These are phyloP conservation scores for Coniophora puteana DNA, from an alignment of 1,284 basidiomycete genomes.

Conservation along the genomic window DNA sequence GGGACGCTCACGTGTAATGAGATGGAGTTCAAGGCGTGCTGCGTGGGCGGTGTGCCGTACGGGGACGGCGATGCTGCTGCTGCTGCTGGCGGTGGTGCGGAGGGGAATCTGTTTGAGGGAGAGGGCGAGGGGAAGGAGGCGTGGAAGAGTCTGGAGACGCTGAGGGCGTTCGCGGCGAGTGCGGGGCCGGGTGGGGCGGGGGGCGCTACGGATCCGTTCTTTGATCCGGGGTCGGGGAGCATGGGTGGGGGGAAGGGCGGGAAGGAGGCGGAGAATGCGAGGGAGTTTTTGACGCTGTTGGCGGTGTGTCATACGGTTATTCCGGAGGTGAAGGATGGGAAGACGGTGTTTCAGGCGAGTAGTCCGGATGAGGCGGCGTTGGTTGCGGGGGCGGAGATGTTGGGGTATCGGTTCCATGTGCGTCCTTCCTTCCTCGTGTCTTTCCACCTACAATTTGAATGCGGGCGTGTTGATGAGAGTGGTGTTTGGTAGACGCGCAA, in stretches of 20 bases:
- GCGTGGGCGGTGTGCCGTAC: slow-evolving; percentile 86
- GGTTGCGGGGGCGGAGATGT: slow-evolving; percentile 88
- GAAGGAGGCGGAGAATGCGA: slow-evolving; percentile 55
- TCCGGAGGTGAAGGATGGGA: slow-evolving; percentile 85
- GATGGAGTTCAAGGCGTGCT: slow-evolving; percentile 96
- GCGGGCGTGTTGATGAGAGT: no score
- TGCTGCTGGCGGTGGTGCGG: slow-evolving; percentile 63
- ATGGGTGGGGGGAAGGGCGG: slow-evolving; percentile 14
- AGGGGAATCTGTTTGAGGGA: slow-evolving; percentile 58
- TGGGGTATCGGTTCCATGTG: slow-evolving; percentile 94
- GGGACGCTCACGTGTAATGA: slow-evolving; percentile 96
- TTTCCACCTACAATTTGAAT: no score
- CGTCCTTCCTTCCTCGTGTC: slow-evolving; percentile 23
- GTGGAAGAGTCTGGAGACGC: slow-evolving; percentile 75
- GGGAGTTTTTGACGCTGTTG: slow-evolving; percentile 88
- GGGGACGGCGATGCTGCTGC: slow-evolving; percentile 88
- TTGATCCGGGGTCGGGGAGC: slow-evolving; percentile 8
- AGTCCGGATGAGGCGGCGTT: slow-evolving; percentile 98
- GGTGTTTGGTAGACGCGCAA: slow-evolving; percentile 81
- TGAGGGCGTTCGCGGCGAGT: slow-evolving; percentile 51
- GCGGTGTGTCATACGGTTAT: slow-evolving; percentile 99
- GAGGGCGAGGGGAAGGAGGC: slow-evolving; percentile 63
- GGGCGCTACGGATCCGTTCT: slow-evolving; percentile 21
- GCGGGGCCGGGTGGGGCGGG: slow-evolving; percentile 5
- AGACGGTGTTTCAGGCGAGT: slow-evolving; percentile 91